These are phyloP conservation scores for Leucocoprinus sp. DNA, from an alignment of 768 basidiomycete species.

Conservation along the genomic window DNA sequence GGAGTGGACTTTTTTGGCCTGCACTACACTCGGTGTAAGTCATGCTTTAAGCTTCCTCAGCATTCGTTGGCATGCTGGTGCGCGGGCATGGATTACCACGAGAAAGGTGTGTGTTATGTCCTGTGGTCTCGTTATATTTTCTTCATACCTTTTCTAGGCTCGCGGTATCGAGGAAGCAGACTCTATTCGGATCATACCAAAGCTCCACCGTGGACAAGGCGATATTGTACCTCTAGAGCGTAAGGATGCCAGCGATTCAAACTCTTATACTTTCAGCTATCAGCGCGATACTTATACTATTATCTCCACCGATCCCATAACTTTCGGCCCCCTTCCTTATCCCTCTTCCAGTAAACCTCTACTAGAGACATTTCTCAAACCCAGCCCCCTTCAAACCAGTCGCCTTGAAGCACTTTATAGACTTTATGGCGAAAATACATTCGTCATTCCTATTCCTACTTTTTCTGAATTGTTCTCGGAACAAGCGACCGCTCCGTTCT, in stretches of 20 bases:
- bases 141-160: constrained; percentile 34
- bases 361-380: constrained; percentile 54
- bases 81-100: constrained; percentile 75
- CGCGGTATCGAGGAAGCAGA: constrained; percentile 62
- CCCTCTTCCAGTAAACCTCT: constrained; percentile 69
- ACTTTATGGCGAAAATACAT: constrained; percentile 89
- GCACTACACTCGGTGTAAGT: constrained; percentile 72
- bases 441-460: constrained; percentile 94
- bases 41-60: constrained; percentile 91
- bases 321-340: constrained; percentile 81
- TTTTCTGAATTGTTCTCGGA: constrained; percentile 89
- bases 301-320: constrained; percentile 41
- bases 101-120: constrained; percentile 39
- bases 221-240: constrained; percentile 78
- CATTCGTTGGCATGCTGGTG: constrained; percentile 82
- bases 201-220: constrained; percentile 76
- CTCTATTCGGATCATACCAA: constrained; percentile 75
- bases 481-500: constrained; percentile 98
- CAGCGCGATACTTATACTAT: constrained; percentile 90
- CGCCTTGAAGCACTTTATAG: constrained; percentile 44
- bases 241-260: constrained; percentile 45
- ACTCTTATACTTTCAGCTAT: constrained; percentile 83
- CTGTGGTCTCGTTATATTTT: neutral
- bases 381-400: constrained; percentile 43
- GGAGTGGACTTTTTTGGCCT: constrained; percentile 97